Base-by-base conservation (phyloP, 768 basidiomycete genomes). In the Panaeolus papilionaceus region DNA sequence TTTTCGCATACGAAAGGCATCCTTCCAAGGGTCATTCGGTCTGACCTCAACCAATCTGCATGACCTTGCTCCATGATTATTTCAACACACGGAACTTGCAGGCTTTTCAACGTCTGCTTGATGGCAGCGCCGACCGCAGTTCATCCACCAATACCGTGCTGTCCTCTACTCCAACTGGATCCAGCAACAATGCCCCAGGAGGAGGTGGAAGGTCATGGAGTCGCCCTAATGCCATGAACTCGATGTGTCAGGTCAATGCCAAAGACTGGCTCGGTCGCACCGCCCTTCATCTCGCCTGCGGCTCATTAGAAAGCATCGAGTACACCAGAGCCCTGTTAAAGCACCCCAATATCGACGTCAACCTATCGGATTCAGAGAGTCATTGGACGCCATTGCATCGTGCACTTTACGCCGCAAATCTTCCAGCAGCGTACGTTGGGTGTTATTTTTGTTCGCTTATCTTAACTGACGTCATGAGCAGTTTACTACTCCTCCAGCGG, bases 351-450 rank as follows among this genome's bases (percentile, higher is more conserved):
- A 83, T 96, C 76, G 90, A 92, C 66, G 88, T 95, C 71, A 99
- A 99, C 71, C 67, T 92, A 7, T 80, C 82, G 47, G 97, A 99
- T 77, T 76, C 76, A 64, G 97, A 99, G 82, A 93, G 88, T 66
- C 91, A 91, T 66, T 98, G 95, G 93, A 97, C 95, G 0, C 87
- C 96, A 7, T 81, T 99, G 23, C 97, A 99, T 73, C 82, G 95
- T 61, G 94, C 94, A 1, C 77, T 96, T 71, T 98, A 95, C 75
- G 77, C 83, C 42, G 94, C 93, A 0, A 94, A 95, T 71, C 68
- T 96, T 9, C 82, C 89, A 61, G 85, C 87, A 54, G 91, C 86
- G 88, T 92, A 70, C 68, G 90, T 82, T 6, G 65, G 40, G 16
- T 66, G 49, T 69, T 63, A 68, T 49, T 63, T 33, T 65, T 10